phyloP scores from a whole-genome alignment of 2,329 filamentous ascomycete species.

The Emericellopsis atlantica region DNA sequence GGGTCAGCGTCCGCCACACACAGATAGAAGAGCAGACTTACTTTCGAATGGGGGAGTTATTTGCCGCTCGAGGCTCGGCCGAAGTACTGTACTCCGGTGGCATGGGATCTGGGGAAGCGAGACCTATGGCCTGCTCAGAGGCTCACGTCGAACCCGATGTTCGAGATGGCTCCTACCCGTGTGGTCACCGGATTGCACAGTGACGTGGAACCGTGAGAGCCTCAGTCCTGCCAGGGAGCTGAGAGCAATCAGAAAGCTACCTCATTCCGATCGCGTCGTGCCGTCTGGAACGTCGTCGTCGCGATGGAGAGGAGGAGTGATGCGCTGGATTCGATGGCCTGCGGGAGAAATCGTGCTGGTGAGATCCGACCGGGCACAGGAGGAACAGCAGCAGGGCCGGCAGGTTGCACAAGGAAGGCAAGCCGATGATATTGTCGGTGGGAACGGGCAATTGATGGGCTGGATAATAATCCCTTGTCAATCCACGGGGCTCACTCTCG shows the following conservation, averaged over 20 bases:
- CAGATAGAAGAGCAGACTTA: conserved; percentile 18
- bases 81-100: conserved; percentile 36
- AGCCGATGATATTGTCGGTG: neutral
- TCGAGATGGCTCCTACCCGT: no score
- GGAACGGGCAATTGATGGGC: neutral
- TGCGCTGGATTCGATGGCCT: neutral
- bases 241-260: conserved; percentile 42
- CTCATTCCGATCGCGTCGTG: conserved; percentile 32
- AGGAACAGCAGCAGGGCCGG: neutral
- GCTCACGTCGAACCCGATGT: neutral
- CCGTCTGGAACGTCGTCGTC: neutral
- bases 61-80: conserved; percentile 46
- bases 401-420: neutral
- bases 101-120: conserved; percentile 15
- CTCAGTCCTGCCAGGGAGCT: conserved; percentile 51
- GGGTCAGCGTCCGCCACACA: neutral
- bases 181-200: no score
- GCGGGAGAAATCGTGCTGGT: neutral
- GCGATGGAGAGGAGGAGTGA: neutral
- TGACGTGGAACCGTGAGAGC: conserved; percentile 6
- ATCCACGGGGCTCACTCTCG: no score
- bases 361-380: neutral
- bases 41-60: conserved; percentile 42
- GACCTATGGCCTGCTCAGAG: neutral
- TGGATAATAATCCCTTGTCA: no score